These are phyloP conservation scores for Geosiphon pyriformis DNA, from an alignment of 192 early-diverging fungal species.

Conservation along the genomic window DNA sequence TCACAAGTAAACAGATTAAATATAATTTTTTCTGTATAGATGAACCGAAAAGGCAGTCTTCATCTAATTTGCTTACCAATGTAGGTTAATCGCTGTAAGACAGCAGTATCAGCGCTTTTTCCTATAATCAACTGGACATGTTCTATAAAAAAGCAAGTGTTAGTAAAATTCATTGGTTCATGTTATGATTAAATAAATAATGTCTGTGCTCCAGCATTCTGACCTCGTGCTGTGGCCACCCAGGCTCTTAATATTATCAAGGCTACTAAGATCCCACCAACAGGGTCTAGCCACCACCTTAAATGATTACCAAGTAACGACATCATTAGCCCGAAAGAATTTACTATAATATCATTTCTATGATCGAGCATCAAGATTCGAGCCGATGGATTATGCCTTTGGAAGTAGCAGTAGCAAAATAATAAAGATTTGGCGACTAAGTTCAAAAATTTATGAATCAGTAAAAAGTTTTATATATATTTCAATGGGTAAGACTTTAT, in stretches of 20 bases:
- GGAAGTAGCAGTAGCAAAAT: slow-evolving; percentile 61
- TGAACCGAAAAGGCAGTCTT: no score
- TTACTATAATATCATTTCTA: slow-evolving; percentile 70
- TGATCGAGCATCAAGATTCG: slow-evolving; percentile 66
- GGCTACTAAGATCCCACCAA: slow-evolving; percentile 63
- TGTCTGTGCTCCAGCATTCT: no score
- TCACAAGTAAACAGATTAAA: slow-evolving; percentile 3
- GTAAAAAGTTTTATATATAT: no score
- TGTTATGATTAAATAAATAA: no score
- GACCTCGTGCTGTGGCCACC: slow-evolving; percentile 55
- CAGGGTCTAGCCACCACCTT: slow-evolving; percentile 66
- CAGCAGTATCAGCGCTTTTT: slow-evolving; percentile 70
- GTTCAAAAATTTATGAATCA: neutral
- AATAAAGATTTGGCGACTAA: slow-evolving; percentile 55
- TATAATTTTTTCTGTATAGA: neutral
- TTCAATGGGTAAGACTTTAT: neutral
- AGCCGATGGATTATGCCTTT: slow-evolving; percentile 56
- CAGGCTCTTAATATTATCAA: slow-evolving; percentile 65
- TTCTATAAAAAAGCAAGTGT: slow-evolving; percentile 47
- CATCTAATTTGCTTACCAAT: slow-evolving; percentile 42
- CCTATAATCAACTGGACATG: slow-evolving; percentile 75
- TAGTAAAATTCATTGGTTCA: no score
- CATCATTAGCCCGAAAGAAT: slow-evolving; percentile 64
- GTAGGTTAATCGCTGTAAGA: slow-evolving; percentile 83
- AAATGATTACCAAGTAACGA: slow-evolving; percentile 55